Conservation (phyloP, 345 rosid genomes). For the Draba incana region DNA sequence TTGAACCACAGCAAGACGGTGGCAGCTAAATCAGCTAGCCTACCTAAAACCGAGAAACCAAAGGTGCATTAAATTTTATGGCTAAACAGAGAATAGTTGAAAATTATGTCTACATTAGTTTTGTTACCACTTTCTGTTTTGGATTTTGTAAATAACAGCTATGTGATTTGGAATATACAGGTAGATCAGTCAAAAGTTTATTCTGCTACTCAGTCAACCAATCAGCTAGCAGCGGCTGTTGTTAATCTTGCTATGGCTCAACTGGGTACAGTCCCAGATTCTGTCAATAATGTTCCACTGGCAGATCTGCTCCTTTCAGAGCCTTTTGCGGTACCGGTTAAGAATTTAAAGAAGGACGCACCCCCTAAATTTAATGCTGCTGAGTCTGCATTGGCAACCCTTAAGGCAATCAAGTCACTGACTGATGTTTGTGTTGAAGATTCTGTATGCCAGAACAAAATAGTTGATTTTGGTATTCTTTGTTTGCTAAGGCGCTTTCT, state of each 20-base stretch:
- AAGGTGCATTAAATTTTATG: constrained; percentile 55
- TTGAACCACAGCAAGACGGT: constrained; percentile 57
- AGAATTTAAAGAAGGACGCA: constrained; percentile 70
- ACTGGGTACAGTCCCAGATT: constrained; percentile 49
- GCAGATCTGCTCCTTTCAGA: constrained; percentile 87
- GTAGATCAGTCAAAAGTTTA: constrained; percentile 72
- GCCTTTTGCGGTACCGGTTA: constrained; percentile 71
- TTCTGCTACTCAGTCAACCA: constrained; percentile 67
- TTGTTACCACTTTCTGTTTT: constrained; percentile 16
- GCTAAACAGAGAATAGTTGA: constrained; percentile 4
- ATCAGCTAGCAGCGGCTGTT: constrained; percentile 77
- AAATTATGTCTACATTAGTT: constrained; percentile 8
- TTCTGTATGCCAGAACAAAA: constrained; percentile 63
- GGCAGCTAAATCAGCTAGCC: constrained; percentile 58
- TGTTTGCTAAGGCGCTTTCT: constrained; percentile 86
- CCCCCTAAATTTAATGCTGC: constrained; percentile 69
- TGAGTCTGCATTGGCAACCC: constrained; percentile 89
- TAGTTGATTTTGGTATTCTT: constrained; percentile 69
- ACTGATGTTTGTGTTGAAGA: constrained; percentile 78
- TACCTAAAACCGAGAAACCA: constrained; percentile 61
- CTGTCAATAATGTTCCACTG: constrained; percentile 61
- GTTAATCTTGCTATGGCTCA: constrained; percentile 78
- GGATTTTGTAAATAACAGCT: constrained; percentile 10
- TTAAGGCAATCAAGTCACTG: constrained; percentile 85
- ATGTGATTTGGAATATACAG: constrained; percentile 59